Evolutionary conservation across 75 land plant species (phyloP), one percentile per base, ranked within the genome.

Genomic region (Pinus tabuliformis): DNA sequence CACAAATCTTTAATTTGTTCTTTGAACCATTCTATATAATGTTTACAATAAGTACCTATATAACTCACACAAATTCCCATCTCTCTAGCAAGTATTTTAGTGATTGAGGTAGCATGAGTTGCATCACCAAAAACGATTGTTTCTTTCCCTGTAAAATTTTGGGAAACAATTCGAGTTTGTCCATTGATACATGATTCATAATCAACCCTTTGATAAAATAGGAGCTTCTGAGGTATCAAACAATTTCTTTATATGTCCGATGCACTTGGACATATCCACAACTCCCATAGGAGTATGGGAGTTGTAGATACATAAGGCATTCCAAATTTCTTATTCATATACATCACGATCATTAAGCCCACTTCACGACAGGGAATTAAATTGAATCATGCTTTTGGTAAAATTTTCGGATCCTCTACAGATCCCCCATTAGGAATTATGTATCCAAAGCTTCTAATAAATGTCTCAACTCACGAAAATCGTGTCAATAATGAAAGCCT

Each of bases 41-140:
- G 66, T 61, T 76, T 76, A 61, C 66, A 76, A 76, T 66, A 77
- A 9, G 72, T 77, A 45, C 78, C 73, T 54, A 54, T 42, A 68
- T 24, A 66, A 77, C 56, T 65, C 18, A 66, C 74, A 77, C 1
- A 12, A 77, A 77, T 77, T 77, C 74, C 72, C 74, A 77, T 77
- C 56, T 77, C 56, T 21, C 20, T 21, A 49, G 54, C 74, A 56
- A 77, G 74, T 45, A 77, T 77, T 54, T 77, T 77, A 68, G 74
- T 77, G 14, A 77, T 77, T 49, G 59, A 65, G 26, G 78, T 54
- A 65, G 18, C 74, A 68, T 77, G 78, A 52, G 56, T 36, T 37
- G 56, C 22, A 72, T 72, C 56, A 42, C 6, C 42, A 28, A 66
- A 66, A 66, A 68, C 0, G 0, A 66, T 4, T 36, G 17, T 66